These are phyloP conservation scores for Neurospora sp. DNA, from an alignment of 495 filamentous ascomycete species.

Conservation along the genomic window DNA sequence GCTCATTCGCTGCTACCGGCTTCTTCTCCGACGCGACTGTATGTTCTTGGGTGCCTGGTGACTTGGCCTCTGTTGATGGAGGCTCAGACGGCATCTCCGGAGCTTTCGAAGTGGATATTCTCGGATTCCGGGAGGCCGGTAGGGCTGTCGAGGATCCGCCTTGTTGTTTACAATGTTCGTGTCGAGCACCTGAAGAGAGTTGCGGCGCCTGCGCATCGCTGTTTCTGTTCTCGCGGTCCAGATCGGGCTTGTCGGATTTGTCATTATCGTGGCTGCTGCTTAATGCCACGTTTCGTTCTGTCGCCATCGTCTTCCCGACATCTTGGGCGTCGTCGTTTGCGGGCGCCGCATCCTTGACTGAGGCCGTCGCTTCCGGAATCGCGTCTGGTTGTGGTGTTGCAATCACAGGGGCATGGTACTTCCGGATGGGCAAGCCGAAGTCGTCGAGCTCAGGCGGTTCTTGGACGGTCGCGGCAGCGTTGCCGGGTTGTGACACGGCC, in stretches of 20 bases:
- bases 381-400: background rate
- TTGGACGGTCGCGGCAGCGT: too few relatives aligned
- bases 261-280: background rate
- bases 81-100: background rate
- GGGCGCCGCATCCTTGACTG: background rate
- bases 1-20: constrained; percentile 7
- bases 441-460: constrained; percentile 40
- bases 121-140: background rate
- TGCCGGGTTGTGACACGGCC: background rate
- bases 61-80: background rate
- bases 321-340: background rate
- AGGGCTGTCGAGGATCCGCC: background rate
- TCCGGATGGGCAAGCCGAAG: constrained; percentile 44
- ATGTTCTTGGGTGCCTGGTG: background rate
- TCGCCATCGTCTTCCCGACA: background rate
- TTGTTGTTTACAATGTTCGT: constrained; percentile 4
- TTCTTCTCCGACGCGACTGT: background rate
- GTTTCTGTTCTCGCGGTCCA: background rate
- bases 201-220: constrained; percentile 1
- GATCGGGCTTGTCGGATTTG: constrained; percentile 2
- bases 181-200: constrained; percentile 2
- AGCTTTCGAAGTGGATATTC: background rate
- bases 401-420: constrained; percentile 17
- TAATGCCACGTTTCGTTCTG: background rate
- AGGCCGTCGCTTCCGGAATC: background rate